Conservation (phyloP, 805 yeast genomes). For the Saccharomycopsis sp. region DNA sequence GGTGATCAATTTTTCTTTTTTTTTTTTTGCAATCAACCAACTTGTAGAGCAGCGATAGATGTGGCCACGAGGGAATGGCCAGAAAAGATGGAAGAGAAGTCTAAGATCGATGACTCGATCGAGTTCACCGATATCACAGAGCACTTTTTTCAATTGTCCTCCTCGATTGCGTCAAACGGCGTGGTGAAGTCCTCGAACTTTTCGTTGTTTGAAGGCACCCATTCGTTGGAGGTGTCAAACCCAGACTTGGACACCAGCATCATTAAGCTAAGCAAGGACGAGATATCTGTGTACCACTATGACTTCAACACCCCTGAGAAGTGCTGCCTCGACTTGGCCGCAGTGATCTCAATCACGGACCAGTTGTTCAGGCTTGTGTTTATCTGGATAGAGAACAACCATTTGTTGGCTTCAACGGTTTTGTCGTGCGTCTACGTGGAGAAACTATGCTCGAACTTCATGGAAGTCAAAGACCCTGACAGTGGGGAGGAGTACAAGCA, state of each 20-base stretch:
- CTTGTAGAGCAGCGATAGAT: too few species aligned
- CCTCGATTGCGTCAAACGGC: slow-evolving; percentile 37
- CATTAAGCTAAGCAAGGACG: slow-evolving; percentile 38
- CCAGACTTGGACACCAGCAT: slow-evolving; percentile 70
- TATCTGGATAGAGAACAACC: slow-evolving; percentile 70
- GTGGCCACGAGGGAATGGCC: too few species aligned
- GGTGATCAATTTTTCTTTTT: too few species aligned
- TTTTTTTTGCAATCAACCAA: too few species aligned
- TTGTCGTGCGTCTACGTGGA: slow-evolving; percentile 70
- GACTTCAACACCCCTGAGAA: slow-evolving; percentile 7
- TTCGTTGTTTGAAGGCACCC: slow-evolving; percentile 72
- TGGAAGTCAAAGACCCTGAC: background rate
- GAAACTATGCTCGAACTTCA: slow-evolving; percentile 37
- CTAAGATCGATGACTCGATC: slow-evolving; percentile 3
- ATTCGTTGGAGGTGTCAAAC: slow-evolving; percentile 75
- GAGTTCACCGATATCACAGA: slow-evolving; percentile 45
- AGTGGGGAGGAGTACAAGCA: slow-evolving; percentile 10
- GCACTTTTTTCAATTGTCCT: slow-evolving; percentile 36
- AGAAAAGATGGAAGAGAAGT: too few species aligned
- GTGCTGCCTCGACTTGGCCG: slow-evolving; percentile 24
- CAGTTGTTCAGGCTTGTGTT: slow-evolving; percentile 45
- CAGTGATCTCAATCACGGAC: slow-evolving; percentile 44
- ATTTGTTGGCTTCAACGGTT: slow-evolving; percentile 61
- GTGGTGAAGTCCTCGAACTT: slow-evolving; percentile 54
- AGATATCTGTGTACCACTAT: slow-evolving; percentile 22